These are phyloP conservation scores for Diaporthe australafricana DNA, from an alignment of 2,329 filamentous ascomycete genomes.

Conservation along the genomic window DNA sequence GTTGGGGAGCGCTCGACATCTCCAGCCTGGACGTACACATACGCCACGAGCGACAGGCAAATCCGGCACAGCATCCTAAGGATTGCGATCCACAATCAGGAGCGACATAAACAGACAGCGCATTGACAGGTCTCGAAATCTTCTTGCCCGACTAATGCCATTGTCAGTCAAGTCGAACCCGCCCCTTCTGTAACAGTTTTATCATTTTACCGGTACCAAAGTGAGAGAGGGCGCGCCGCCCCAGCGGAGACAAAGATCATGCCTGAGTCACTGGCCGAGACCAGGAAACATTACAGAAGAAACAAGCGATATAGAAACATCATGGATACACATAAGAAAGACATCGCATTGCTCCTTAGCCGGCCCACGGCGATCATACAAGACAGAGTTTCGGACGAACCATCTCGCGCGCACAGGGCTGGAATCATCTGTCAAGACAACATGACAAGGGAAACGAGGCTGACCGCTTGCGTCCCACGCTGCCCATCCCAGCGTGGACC, in stretches of 20 bases:
- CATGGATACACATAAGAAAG: not conserved
- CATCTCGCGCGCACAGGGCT: conserved; percentile 3
- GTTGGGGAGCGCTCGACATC: not conserved
- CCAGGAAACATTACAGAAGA: conserved; percentile 9
- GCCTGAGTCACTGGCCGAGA: not conserved
- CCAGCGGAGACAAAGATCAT: not conserved
- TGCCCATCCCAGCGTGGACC: not conserved
- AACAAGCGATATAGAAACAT: not conserved
- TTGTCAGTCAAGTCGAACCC: not conserved
- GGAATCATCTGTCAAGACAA: not conserved
- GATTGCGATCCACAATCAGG: not conserved
- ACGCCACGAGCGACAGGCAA: not conserved
- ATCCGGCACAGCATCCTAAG: not conserved
- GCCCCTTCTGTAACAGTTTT: not conserved
- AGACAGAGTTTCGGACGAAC: conserved; percentile 27
- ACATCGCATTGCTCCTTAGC: conserved; percentile 12
- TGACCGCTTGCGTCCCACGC: not conserved
- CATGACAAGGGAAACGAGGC: not conserved
- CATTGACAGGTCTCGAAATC: not conserved
- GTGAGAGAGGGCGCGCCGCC: not conserved
- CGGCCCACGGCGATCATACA: conserved; percentile 17
- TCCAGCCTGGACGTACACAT: not conserved
- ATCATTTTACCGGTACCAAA: not conserved
- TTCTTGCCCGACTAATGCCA: conserved; percentile 3
- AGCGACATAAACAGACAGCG: not conserved